These are phyloP conservation scores for Meyerozyma sp. DNA, from an alignment of 1,139 yeast species.

Conservation along the genomic window DNA sequence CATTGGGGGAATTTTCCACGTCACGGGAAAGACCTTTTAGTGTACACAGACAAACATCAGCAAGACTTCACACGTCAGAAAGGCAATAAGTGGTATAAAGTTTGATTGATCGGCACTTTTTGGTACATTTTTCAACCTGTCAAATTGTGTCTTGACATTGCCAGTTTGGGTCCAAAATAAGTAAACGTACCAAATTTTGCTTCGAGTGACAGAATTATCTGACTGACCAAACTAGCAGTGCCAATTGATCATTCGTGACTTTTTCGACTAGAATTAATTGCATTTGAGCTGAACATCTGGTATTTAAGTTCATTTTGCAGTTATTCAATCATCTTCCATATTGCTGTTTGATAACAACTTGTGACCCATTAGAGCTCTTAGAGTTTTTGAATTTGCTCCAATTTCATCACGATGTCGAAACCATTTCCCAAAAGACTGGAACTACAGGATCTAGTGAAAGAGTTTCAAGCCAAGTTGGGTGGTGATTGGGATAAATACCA, in stretches of 20 bases:
- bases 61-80: background rate
- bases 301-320: too few relatives aligned
- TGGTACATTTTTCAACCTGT: background rate
- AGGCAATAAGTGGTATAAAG: background rate
- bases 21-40: background rate
- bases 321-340: too few relatives aligned
- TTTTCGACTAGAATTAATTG: too few relatives aligned
- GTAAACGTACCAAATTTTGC: background rate
- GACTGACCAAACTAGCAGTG: too few relatives aligned
- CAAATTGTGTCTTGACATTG: too few relatives aligned
- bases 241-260: too few relatives aligned
- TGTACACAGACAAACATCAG: background rate
- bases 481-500: constrained; percentile 83
- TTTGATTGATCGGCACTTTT: background rate
- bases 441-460: constrained; percentile 66
- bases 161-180: background rate
- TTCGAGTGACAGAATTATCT: too few relatives aligned
- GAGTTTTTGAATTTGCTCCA: background rate
- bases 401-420: background rate
- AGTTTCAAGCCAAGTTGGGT: constrained; percentile 69
- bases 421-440: constrained; percentile 48
- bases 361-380: too few relatives aligned
- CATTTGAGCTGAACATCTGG: too few relatives aligned
- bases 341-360: too few relatives aligned
- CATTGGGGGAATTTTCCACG: background rate